A percentile compares a stretch with the other conserved stretches of the same genome.
These are phyloP conservation scores for Closterium sp. DNA, from an alignment of 139 green algal genomes.

Conservation along the genomic window DNA sequence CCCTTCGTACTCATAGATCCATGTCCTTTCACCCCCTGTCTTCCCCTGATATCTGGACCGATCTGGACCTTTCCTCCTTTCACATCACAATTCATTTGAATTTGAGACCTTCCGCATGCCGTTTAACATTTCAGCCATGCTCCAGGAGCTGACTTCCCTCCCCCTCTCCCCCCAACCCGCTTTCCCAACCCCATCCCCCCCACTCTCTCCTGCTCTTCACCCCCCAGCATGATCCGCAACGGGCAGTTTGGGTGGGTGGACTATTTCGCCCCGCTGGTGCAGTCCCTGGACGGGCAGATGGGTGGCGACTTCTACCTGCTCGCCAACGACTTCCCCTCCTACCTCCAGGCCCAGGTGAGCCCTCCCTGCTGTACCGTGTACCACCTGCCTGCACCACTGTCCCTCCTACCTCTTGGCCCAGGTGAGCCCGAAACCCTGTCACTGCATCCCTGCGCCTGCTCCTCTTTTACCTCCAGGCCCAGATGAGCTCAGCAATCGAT, in stretches of 20 bases:
- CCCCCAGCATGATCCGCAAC: conserved; percentile 62
- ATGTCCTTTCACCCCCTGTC: too few relatives aligned
- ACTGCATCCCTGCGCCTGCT: not conserved
- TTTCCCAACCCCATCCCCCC: not conserved
- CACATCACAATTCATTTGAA: too few relatives aligned
- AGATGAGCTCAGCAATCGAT: too few relatives aligned
- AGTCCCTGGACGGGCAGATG: conserved; percentile 64
- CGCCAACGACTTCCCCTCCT: conserved; percentile 91
- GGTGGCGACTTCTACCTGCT: conserved; percentile 91
- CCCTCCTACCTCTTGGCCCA: not conserved
- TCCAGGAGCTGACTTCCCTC: too few relatives aligned
- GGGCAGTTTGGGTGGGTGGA: conserved; percentile 92
- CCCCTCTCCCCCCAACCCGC: not conserved
- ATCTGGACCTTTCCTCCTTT: too few relatives aligned
- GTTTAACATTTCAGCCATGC: too few relatives aligned
- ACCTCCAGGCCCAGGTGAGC: conserved; percentile 77
- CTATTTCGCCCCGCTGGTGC: conserved; percentile 87
- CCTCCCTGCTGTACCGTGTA: not conserved
- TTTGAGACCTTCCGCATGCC: too few relatives aligned
- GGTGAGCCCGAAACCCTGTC: not conserved
- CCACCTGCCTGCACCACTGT: not conserved
- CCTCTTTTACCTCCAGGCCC: not conserved
- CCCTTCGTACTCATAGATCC: too few relatives aligned
- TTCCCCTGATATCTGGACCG: too few relatives aligned
- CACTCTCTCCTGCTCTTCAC: not conserved